phyloP scores from a whole-genome alignment of 495 filamentous ascomycete genomes.

The Sphaerosporella brunnea region DNA sequence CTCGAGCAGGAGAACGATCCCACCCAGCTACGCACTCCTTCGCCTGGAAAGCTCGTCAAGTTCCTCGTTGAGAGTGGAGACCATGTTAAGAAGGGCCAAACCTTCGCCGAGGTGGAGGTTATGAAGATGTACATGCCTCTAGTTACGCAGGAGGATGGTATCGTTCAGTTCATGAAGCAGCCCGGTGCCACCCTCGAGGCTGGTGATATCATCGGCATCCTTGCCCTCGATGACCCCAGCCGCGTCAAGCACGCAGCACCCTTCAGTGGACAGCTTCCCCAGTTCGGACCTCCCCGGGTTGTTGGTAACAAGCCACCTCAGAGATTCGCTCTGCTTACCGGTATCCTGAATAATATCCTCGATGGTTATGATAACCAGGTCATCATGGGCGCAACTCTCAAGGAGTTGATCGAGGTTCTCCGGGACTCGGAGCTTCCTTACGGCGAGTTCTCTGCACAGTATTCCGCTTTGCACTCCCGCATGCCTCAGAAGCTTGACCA shows the following conservation, averaged over 20 bases:
- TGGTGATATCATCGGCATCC: slow-evolving; percentile 95
- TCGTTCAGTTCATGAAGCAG: slow-evolving; percentile 97
- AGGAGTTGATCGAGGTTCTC: slow-evolving; percentile 77
- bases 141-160: slow-evolving; percentile 87
- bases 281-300: slow-evolving; percentile 67
- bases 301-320: slow-evolving; percentile 87
- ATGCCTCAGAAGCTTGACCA: slow-evolving; percentile 88
- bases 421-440: slow-evolving; percentile 82
- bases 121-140: slow-evolving; percentile 99
- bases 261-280: slow-evolving; percentile 84
- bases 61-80: slow-evolving; percentile 94
- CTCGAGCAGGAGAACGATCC: slow-evolving; percentile 99
- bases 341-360: slow-evolving; percentile 73
- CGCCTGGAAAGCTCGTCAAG: slow-evolving; percentile 95
- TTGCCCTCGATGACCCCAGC: slow-evolving; percentile 86
- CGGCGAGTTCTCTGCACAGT: slow-evolving; percentile 88
- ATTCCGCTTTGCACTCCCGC: slow-evolving; percentile 81
- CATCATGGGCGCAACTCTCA: slow-evolving; percentile 76
- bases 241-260: slow-evolving; percentile 93
- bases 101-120: slow-evolving; percentile 95
- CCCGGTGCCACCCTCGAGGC: slow-evolving; percentile 94
- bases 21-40: slow-evolving; percentile 86
- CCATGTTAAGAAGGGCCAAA: slow-evolving; percentile 80
- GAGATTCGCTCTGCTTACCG: slow-evolving; percentile 56
- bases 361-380: slow-evolving; percentile 93